Evolutionary conservation across 148 eudicot species (phyloP), one percentile per base, ranked within the genome.

Genomic region (Fagopyrum tataricum): DNA sequence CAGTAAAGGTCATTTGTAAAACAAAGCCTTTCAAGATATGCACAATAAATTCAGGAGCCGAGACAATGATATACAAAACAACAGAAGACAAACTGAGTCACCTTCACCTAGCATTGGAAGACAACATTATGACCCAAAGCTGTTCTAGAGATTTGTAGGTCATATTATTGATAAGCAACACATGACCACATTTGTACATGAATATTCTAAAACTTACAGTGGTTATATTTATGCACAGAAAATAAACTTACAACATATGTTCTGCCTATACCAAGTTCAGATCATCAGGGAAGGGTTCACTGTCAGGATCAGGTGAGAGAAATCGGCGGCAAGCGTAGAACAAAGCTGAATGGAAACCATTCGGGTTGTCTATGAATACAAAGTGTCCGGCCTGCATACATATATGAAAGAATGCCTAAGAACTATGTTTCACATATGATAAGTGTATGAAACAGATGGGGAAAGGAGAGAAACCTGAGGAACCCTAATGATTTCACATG

Each of bases 371-470:
- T 73, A 94, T 84, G 78, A 91, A 88, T 17, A 84, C 87, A 56
- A 85, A 88, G 76, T 91, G 97, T 23, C 93, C 99, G 24, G 79
- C 97, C 99, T 94, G 89, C 84, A 88, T 42, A 77, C 84, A 88
- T 42, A 77, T 52, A 55, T 76, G 26, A 55, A 20, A 55, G n/a
- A 17, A 23, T 23, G 31, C 31, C 31, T 23, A 21, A 61, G 41
- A 61, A 24, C 7, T 15, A 61, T 8, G n/a, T 11, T 11, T 61
- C 26, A 11, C 4, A 11, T 26, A 26, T 26, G 4, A 8, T 26
- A 61, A 8, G 10, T 9, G 39, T 51, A 42, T 31, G 39, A 4
- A 26, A 46, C 49, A 72, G 67, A 51, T 72, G 53, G 78, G 72
- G 72, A 73, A 73, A 78, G 70, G 75, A 59, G 83, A 76, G 79